phyloP scores from a whole-genome alignment of 2,329 filamentous ascomycete genomes.

The Diaporthe ilicicola region DNA sequence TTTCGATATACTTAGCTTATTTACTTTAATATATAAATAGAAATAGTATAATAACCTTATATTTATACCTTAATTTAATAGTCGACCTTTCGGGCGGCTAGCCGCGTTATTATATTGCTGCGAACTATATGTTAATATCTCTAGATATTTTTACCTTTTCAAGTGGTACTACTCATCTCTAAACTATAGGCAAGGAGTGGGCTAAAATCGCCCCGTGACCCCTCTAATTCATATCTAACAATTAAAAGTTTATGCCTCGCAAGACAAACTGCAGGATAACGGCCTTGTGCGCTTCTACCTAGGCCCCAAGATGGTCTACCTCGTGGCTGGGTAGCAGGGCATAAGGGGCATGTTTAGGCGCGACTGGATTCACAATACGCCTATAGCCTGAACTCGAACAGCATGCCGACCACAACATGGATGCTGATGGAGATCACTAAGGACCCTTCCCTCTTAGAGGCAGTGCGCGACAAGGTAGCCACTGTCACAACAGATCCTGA shows the following conservation, averaged over 20 bases:
- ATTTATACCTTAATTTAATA: too few relatives aligned
- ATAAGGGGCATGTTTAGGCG: slow-evolving; percentile 34
- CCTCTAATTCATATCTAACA: slow-evolving; percentile 34
- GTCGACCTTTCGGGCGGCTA: too few relatives aligned
- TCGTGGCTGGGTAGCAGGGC: slow-evolving; percentile 31
- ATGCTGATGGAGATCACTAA: slow-evolving; percentile 32
- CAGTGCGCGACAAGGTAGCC: slow-evolving; percentile 28
- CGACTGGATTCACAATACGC: slow-evolving; percentile 20
- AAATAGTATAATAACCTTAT: too few relatives aligned
- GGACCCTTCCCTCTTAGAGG: slow-evolving; percentile 25
- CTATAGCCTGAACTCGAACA: slow-evolving; percentile 35
- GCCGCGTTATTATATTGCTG: too few relatives aligned
- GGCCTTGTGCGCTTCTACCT: slow-evolving; percentile 32
- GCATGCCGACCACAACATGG: slow-evolving; percentile 34
- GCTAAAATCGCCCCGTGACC: too few relatives aligned
- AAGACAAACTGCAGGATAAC: slow-evolving; percentile 8
- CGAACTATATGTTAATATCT: too few relatives aligned
- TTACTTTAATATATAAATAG: too few relatives aligned
- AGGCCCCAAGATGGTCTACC: slow-evolving; percentile 31
- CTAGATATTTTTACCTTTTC: too few relatives aligned
- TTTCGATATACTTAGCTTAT: too few relatives aligned
- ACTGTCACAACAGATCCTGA: background rate
- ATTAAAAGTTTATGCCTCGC: slow-evolving; percentile 29
- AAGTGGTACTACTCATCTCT: too few relatives aligned
- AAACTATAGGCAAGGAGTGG: too few relatives aligned